Base-by-base conservation (phyloP, 345 rosid species). In the Acer yangbiense region DNA sequence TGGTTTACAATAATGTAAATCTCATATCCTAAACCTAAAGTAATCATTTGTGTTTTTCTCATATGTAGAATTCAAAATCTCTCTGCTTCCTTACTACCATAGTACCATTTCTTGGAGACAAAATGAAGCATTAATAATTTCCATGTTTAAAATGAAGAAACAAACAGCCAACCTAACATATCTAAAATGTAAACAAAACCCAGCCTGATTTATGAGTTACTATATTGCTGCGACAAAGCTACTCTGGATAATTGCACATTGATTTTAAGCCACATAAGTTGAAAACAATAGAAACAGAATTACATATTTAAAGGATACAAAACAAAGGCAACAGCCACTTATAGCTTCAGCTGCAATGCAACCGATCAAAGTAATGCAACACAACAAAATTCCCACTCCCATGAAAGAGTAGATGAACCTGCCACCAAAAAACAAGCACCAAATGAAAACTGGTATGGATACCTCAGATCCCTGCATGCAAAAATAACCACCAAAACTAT, bases 401-500 rank as follows among this genome's bases (percentile, higher is more conserved):
- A 96, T 91, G 76, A 94, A 96, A 29, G 92, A 89, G 85, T 96
- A 92, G 78, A 96, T 96, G 84, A 96, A 96, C 99, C 98, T 96
- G 92, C 82, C 85, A 86, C 48, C 44, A 78, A 78, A 77, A 67
- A 80, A 69, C 43, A 69, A 75, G 39, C 73, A 79, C 66, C 46
- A 65, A 65, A 41, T 78, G 29, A 78, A 67, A n/a, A 69, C 74
- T 25, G 18, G n/a, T 44, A 67, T 44, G 39, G 57, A 17, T 21
- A 75, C 48, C 43, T 74, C 8, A 79, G 13, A 63, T 16, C 72
- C n/a, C 21, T 14, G 16, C 43, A 43, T 7, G 0, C 41, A 61
- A 60, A 58, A 41, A 10, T 2, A 48, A 27, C 21, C 23, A 74
- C 62, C 46, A 62, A 74, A 35, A 61, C n/a, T 57, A 48, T 44